A percentile compares a stretch with the other conserved stretches of the same genome.
These are phyloP conservation scores for Globisporangium polare DNA, from an alignment of 352 stramenopile species.

Conservation along the genomic window DNA sequence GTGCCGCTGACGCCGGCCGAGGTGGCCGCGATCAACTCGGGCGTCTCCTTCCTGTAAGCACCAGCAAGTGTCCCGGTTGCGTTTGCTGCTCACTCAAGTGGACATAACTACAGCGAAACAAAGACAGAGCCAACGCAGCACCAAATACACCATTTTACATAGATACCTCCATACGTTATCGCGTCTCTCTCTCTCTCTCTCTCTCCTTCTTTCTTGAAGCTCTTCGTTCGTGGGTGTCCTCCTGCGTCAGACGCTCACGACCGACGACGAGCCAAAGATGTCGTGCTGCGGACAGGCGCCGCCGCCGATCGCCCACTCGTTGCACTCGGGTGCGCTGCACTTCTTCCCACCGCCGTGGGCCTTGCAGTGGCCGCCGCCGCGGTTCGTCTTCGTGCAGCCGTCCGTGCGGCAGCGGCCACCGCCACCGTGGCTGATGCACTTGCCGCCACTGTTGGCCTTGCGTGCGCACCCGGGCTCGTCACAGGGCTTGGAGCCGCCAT, in stretches of 20 bases:
- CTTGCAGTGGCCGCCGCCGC: slow-evolving; percentile 75
- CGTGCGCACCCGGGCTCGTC: slow-evolving; percentile 53
- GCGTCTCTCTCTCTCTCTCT: background rate
- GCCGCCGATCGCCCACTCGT: slow-evolving; percentile 68
- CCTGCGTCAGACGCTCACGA: slow-evolving; percentile 48
- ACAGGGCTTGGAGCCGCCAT: slow-evolving; percentile 71
- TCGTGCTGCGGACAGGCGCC: slow-evolving; percentile 64
- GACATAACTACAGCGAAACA: background rate
- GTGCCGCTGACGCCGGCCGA: slow-evolving; percentile 60
- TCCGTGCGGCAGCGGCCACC: slow-evolving; percentile 64
- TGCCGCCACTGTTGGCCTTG: slow-evolving; percentile 71
- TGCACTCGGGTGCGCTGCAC: slow-evolving; percentile 51
- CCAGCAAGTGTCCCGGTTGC: background rate
- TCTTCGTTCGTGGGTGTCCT: slow-evolving; percentile 7
- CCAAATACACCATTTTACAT: slow-evolving; percentile 20
- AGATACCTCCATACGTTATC: slow-evolving; percentile 14
- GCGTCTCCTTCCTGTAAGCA: slow-evolving; percentile 64
- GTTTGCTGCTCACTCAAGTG: background rate
- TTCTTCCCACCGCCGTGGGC: slow-evolving; percentile 79
- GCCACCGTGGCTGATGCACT: slow-evolving; percentile 79
- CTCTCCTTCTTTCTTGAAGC: background rate
- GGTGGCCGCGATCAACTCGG: slow-evolving; percentile 79
- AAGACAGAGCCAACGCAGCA: slow-evolving; percentile 4
- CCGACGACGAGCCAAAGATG: slow-evolving; percentile 36
- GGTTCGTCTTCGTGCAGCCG: slow-evolving; percentile 70